These are phyloP conservation scores for Bonia amplexicaulis DNA, from an alignment of 176 grass and related monocot species.

Conservation along the genomic window DNA sequence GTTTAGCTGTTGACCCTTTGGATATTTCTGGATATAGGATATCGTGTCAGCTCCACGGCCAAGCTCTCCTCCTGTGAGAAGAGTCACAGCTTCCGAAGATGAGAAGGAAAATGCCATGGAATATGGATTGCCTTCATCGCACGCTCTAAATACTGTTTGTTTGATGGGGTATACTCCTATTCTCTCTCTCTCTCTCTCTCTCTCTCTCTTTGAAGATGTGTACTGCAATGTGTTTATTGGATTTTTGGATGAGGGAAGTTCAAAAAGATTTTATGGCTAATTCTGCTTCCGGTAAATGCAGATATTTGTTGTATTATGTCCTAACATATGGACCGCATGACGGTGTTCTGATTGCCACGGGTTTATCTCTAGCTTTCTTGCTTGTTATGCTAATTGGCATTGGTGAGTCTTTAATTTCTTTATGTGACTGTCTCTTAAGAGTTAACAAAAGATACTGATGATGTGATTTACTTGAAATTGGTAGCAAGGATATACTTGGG, in stretches of 20 bases:
- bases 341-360: slow-evolving; percentile 14
- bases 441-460: background rate
- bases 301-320: slow-evolving; percentile 79
- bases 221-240: background rate
- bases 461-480: slow-evolving; percentile 29
- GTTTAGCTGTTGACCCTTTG: slow-evolving; percentile 2
- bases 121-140: slow-evolving; percentile 91
- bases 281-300: slow-evolving; percentile 30
- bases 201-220: background rate
- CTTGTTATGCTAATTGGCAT: slow-evolving; percentile 57
- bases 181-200: background rate
- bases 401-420: slow-evolving; percentile 49
- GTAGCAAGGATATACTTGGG: slow-evolving; percentile 90
- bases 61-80: slow-evolving; percentile 84
- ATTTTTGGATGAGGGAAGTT: background rate
- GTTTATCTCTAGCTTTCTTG: slow-evolving; percentile 47
- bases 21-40: slow-evolving; percentile 50
- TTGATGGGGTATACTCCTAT: slow-evolving; percentile 65
- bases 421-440: background rate
- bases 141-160: slow-evolving; percentile 86
- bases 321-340: slow-evolving; percentile 37
- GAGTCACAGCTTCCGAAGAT: slow-evolving; percentile 71
- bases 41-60: slow-evolving; percentile 84
- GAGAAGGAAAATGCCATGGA: slow-evolving; percentile 98
- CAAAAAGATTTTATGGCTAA: background rate